phyloP scores from a whole-genome alignment of 495 filamentous ascomycete genomes.

The Entonaema liquescens region DNA sequence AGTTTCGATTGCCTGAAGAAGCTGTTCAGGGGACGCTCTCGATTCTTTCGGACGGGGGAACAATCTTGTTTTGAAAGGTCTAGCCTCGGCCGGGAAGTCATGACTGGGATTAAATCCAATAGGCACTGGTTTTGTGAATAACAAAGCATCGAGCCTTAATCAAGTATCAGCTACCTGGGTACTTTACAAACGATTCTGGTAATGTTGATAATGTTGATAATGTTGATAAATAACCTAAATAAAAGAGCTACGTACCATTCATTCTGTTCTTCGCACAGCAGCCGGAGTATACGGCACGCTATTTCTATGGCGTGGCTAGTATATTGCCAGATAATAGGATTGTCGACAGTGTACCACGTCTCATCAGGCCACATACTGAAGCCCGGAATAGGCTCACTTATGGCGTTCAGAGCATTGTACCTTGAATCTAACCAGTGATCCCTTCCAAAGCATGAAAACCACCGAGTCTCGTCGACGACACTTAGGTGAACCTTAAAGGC shows the following conservation, averaged over 20 bases:
- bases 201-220: no score
- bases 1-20: not conserved
- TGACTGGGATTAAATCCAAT: not conserved
- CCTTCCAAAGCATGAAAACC: constrained; percentile 9
- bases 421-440: constrained; percentile 12
- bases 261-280: constrained; percentile 3
- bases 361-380: not conserved
- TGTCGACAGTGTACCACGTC: constrained; percentile 24
- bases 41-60: not conserved
- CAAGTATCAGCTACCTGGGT: constrained; percentile 4
- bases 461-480: not conserved
- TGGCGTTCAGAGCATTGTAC: not conserved
- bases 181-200: not conserved
- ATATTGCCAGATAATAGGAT: constrained; percentile 4
- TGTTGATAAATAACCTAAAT: not conserved
- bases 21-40: not conserved
- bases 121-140: not conserved
- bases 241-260: constrained; percentile 3
- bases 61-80: not conserved
- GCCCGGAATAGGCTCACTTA: constrained; percentile 8
- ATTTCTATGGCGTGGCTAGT: constrained; percentile 6
- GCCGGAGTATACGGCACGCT: not conserved
- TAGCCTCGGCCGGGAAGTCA: not conserved
- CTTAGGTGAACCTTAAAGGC: not conserved
- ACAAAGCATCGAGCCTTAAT: constrained; percentile 14